These are phyloP conservation scores for Cyphellophora europaea DNA, from an alignment of 2,329 filamentous ascomycete genomes.

Conservation along the genomic window DNA sequence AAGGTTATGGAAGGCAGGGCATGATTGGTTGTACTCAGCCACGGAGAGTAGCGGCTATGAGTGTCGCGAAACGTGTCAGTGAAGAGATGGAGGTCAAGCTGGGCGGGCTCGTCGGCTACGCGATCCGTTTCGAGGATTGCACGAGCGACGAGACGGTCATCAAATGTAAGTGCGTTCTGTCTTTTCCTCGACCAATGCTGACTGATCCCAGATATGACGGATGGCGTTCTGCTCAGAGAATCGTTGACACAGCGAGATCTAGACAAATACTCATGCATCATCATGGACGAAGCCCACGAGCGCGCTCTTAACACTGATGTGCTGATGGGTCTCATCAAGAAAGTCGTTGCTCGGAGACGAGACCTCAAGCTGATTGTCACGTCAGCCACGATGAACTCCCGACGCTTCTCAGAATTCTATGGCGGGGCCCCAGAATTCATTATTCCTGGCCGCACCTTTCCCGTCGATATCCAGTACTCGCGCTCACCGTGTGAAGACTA, in stretches of 20 bases:
- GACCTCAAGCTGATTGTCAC: conserved; percentile 96
- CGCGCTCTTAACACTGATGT: conserved; percentile 94
- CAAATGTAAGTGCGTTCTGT: conserved; percentile 53
- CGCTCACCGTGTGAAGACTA: conserved; percentile 95
- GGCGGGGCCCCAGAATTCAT: conserved; percentile 93
- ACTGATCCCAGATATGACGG: conserved; percentile 66
- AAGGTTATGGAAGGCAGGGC: conserved; percentile 74
- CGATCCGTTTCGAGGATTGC: conserved; percentile 96
- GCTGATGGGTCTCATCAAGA: conserved; percentile 94
- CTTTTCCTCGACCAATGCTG: conserved; percentile 9
- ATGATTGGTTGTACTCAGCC: conserved; percentile 96
- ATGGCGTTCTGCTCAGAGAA: conserved; percentile 87
- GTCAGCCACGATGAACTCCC: conserved; percentile 96
- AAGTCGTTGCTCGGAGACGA: conserved; percentile 77
- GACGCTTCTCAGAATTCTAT: conserved; percentile 91
- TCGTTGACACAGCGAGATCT: conserved; percentile 87
- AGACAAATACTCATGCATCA: conserved; percentile 94
- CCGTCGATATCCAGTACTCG: conserved; percentile 93
- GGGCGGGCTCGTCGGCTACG: conserved; percentile 83
- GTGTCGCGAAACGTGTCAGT: conserved; percentile 91
- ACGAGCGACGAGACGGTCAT: conserved; percentile 92
- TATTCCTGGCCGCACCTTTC: conserved; percentile 92
- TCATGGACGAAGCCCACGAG: conserved; percentile 99
- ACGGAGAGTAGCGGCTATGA: conserved; percentile 94
- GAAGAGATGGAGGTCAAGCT: conserved; percentile 96